These are phyloP conservation scores for Myochromella boudieri DNA, from an alignment of 768 basidiomycete genomes.

Conservation along the genomic window DNA sequence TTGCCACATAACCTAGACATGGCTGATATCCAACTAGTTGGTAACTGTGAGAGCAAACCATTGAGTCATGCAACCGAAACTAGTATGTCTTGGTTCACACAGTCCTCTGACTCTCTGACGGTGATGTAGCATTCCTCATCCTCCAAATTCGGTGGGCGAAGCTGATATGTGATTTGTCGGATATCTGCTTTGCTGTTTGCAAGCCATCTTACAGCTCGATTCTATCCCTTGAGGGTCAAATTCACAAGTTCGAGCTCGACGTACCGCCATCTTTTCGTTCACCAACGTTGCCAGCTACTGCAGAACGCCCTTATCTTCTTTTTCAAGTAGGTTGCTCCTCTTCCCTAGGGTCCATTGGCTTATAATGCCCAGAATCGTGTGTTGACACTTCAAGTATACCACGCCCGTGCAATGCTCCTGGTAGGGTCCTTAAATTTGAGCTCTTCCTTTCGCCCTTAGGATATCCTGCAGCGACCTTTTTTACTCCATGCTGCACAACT, in stretches of 20 bases:
- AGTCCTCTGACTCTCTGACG: neutral
- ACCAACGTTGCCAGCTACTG: neutral
- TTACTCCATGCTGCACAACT: neutral
- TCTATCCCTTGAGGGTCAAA: slow-evolving; percentile 6
- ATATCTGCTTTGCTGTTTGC: slow-evolving; percentile 8
- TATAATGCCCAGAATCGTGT: slow-evolving; percentile 5
- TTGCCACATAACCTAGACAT: slow-evolving; percentile 7
- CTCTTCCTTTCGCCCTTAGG: neutral
- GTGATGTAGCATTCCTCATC: slow-evolving; percentile 9
- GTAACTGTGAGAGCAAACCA: neutral
- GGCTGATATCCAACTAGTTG: slow-evolving; percentile 1
- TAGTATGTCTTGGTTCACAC: slow-evolving; percentile 1
- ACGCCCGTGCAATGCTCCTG: slow-evolving; percentile 7
- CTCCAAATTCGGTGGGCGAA: slow-evolving; percentile 16
- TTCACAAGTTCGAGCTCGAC: slow-evolving; percentile 8
- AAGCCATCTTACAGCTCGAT: slow-evolving; percentile 5
- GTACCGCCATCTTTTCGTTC: slow-evolving; percentile 8
- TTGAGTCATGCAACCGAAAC: slow-evolving; percentile 6
- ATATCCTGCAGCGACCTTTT: neutral
- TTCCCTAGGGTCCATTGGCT: neutral
- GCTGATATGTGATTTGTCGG: slow-evolving; percentile 12
- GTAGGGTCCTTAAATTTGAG: neutral
- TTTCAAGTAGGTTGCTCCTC: slow-evolving; percentile 5
- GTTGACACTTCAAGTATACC: slow-evolving; percentile 11
- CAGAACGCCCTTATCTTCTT: slow-evolving; percentile 6